These are phyloP conservation scores for Ustulina deusta DNA, from an alignment of 2,329 filamentous ascomycete genomes.

Conservation along the genomic window DNA sequence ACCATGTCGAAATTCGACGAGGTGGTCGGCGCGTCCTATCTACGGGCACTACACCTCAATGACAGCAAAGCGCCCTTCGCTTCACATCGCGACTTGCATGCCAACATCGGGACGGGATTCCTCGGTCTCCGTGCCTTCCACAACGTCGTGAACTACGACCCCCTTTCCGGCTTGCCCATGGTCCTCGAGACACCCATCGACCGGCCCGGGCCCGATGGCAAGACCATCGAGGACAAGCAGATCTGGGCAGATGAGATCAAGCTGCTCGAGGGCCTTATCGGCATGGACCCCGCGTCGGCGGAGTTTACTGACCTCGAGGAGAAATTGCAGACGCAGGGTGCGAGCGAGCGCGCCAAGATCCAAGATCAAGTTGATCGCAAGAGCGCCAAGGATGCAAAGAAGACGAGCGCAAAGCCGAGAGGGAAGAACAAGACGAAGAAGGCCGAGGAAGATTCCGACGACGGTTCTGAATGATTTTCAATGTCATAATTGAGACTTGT, in stretches of 20 bases:
- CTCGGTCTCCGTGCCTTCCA: constrained; percentile 92
- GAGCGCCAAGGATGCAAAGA: constrained; percentile 68
- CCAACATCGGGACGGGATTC: constrained; percentile 96
- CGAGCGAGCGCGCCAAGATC: constrained; percentile 77
- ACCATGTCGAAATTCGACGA: constrained; percentile 83
- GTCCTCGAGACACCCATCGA: constrained; percentile 97
- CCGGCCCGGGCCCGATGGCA: constrained; percentile 72
- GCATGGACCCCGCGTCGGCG: constrained; percentile 80
- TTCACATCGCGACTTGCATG: constrained; percentile 89
- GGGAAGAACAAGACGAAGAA: constrained; percentile 48
- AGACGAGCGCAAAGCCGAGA: constrained; percentile 41
- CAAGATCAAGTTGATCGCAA: constrained; percentile 85
- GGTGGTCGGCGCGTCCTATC: constrained; percentile 80
- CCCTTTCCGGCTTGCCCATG: constrained; percentile 85
- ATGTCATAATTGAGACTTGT: neutral
- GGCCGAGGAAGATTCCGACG: constrained; percentile 42
- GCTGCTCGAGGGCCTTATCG: constrained; percentile 87
- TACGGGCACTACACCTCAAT: constrained; percentile 90
- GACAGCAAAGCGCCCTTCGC: constrained; percentile 91
- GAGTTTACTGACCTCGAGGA: constrained; percentile 76
- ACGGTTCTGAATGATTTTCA: constrained; percentile 40
- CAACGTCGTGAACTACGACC: constrained; percentile 84
- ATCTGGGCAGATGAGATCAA: constrained; percentile 97
- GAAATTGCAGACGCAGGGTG: constrained; percentile 75
- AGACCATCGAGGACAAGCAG: constrained; percentile 78